Evolutionary conservation across 495 filamentous ascomycete genomes (phyloP), one percentile per base, ranked within the genome.

Genomic region (Oidiodendron maius): DNA sequence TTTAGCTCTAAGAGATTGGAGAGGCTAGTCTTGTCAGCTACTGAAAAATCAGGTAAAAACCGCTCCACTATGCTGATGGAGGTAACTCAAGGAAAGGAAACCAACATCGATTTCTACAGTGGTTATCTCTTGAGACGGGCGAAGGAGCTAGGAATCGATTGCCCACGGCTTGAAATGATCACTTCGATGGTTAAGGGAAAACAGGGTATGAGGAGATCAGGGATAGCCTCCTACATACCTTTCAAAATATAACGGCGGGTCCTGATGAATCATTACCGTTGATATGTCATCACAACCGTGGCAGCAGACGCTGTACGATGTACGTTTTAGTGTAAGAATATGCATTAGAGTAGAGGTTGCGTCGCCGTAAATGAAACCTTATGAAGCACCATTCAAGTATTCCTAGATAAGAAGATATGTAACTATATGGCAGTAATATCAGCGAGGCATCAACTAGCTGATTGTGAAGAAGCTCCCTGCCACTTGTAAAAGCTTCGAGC

Each of bases 91-190:
- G 62, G 62, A 3, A 26, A 45, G 17, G 51, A 30, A 37, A 61
- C 60, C 16, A 58, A 61, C 18, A 57, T 65, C 13, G 55, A 58
- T 10, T 61, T 56, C 40, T 60, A 61, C 38, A 61, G 57, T 42
- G 62, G 56, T 15, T 65, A 59, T 40, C 8, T 65, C 5, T 22
- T 56, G 8, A 38, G 28, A 3, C 30, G 44, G 15, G 62, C 49
- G n/a, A 30, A 3, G 15, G 37, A 58, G 15, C 39, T 59, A 25
- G 57, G 62, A 13, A 42, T 65, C 9, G 15, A 36, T 10, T 53
- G 48, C 28, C 48, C 48, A 12, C 22, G 23, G 9, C 47, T 52
- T 32, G 37, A 52, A 22, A 49, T 46, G 43, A 23, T 54, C 4
- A 16, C 48, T 30, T 8, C 24, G 10, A 35, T 53, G 41, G 56